Conservation (phyloP, 2,329 filamentous ascomycete species). For the Colletotrichum graminicola region DNA sequence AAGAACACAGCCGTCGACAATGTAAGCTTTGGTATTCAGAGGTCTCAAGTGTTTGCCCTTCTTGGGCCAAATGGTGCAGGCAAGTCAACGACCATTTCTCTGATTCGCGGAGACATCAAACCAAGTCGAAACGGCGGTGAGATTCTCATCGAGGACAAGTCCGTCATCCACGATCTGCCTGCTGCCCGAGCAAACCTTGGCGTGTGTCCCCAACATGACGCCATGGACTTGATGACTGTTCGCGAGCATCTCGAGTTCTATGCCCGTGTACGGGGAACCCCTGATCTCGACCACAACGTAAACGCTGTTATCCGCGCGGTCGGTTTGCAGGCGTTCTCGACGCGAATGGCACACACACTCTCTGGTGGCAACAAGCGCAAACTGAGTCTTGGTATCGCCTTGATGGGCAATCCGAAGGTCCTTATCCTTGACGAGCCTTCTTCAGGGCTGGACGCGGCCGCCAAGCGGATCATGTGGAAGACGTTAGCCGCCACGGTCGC, state of each 20-base stretch:
- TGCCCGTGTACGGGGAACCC: constrained; percentile 83
- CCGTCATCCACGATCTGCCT: constrained; percentile 78
- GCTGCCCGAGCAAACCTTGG: constrained; percentile 82
- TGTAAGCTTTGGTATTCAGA: constrained; percentile 83
- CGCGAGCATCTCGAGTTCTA: constrained; percentile 90
- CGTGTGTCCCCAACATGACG: constrained; percentile 91
- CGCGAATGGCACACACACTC: constrained; percentile 81
- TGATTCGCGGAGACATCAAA: constrained; percentile 89
- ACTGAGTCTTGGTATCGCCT: constrained; percentile 85
- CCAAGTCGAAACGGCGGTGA: constrained; percentile 80
- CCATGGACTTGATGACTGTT: constrained; percentile 92
- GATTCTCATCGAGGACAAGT: constrained; percentile 82
- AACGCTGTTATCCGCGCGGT: constrained; percentile 83
- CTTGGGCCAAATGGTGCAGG: constrained; percentile 93
- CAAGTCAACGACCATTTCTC: constrained; percentile 89
- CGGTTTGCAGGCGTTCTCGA: constrained; percentile 77
- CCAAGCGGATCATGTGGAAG: constrained; percentile 94
- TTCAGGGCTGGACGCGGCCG: constrained; percentile 89
- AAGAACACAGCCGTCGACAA: constrained; percentile 86
- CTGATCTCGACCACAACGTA: constrained; percentile 82
- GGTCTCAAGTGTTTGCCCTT: constrained; percentile 87
- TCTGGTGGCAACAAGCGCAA: constrained; percentile 97
- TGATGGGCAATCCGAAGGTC: constrained; percentile 92
- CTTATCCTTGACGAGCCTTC: constrained; percentile 90
- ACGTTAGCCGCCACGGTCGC: constrained; percentile 80